Evolutionary conservation across 1,284 basidiomycete genomes (phyloP), one percentile per base, ranked within the genome.

Genomic region (Pascua guehoae): DNA sequence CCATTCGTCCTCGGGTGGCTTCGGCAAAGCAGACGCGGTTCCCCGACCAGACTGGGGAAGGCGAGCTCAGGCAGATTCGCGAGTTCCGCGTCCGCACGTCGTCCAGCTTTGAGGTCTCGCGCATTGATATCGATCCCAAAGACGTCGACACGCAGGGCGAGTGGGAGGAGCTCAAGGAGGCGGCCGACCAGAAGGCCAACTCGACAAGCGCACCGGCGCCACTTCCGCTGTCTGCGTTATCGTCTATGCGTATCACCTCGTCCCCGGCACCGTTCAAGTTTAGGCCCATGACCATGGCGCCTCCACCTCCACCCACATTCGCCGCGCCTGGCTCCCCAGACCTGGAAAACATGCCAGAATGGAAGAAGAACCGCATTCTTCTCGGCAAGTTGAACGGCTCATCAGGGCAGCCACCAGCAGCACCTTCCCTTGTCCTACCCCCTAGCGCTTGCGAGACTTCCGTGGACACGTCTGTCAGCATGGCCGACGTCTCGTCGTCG

Each of bases 321-420:
- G 24, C 24, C 24, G 4, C 24, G 24, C 4, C 7, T 32, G 24
- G 24, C 4, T 32, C 24, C 24, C 24, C 24, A 32, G 24, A 32
- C 24, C 24, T 32, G 24, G 24, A 32, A 3, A 32, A 47, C 16
- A 57, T 66, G 5, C 65, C 65, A 0, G 58, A 56, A 17, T 66
- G 65, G 65, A 66, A 66, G 57, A 49, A 56, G 51, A 59, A 65
- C 57, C 58, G 65, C 12, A 57, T 65, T 14, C 53, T 61, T 12
- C 36, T 65, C 42, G 65, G 65, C 40, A 66, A 63, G 48, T 45
- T 40, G 38, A 24, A 43, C 41, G 47, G 39, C 47, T 7, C 16
- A 40, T n/a, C 47, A 40, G 38, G 47, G 41, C 47, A 39, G 47
- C 5, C 41, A 38, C 7, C 47, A 38, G 47, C 39, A 40, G 47